Evolutionary conservation across 176 grass and related monocot genomes (phyloP).

Genomic region (Urochloa ruziziensis): DNA sequence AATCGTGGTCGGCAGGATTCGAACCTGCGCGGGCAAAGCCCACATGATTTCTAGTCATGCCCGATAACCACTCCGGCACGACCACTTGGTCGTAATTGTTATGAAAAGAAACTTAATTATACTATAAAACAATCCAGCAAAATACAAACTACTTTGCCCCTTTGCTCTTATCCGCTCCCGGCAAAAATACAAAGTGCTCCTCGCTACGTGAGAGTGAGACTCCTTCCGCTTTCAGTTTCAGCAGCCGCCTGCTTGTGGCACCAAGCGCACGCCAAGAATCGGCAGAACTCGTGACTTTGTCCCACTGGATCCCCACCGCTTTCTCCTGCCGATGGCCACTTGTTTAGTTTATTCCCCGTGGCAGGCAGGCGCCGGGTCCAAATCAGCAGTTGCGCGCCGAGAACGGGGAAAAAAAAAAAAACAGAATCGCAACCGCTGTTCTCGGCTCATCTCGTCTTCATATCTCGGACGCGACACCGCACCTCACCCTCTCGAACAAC

Average conservation of each 20-base stretch:
- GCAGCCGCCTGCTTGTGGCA: neutral
- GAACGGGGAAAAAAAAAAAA: neutral
- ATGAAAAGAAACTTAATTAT: no score
- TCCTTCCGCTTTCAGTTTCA: neutral
- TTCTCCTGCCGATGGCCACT: neutral
- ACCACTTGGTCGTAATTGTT: no score
- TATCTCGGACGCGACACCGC: neutral
- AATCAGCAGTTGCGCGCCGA: neutral
- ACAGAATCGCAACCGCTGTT: neutral
- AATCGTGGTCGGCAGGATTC: conserved; percentile 93
- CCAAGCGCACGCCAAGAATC: no score
- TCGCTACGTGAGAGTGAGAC: neutral
- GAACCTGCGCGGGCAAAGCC: conserved; percentile 99
- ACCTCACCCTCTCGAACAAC: neutral
- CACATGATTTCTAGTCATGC: conserved; percentile 99
- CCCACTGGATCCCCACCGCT: neutral
- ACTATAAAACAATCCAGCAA: no score
- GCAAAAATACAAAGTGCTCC: neutral
- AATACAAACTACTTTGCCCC: neutral
- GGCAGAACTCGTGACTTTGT: neutral
- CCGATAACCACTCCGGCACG: conserved; percentile 99
- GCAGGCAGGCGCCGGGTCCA: neutral
- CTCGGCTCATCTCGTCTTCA: neutral
- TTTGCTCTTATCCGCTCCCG: neutral
- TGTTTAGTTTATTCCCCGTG: neutral